These are phyloP conservation scores for Fusarium sp. DNA, from an alignment of 2,329 filamentous ascomycete genomes.

Conservation along the genomic window DNA sequence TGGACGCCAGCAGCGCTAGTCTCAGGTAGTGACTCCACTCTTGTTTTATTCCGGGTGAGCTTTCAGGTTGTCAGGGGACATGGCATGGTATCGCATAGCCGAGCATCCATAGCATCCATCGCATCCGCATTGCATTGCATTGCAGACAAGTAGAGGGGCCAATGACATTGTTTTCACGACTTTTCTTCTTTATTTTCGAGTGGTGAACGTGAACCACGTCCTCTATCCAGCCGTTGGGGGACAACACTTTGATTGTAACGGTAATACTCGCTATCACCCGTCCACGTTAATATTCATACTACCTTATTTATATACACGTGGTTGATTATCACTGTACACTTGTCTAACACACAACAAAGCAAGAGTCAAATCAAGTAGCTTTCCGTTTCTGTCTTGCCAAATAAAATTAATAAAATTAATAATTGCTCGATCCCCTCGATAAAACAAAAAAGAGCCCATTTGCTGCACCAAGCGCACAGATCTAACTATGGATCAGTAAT, in stretches of 20 bases:
- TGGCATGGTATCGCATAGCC: conserved; percentile 2
- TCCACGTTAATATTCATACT: not conserved
- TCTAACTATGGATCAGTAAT: conserved; percentile 32
- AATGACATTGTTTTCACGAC: conserved; percentile 9
- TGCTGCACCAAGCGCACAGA: conserved; percentile 22
- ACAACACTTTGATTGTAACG: not conserved
- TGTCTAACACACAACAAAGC: not conserved
- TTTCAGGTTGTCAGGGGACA: not conserved
- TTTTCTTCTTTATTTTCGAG: conserved; percentile 2
- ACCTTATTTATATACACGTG: conserved; percentile 9
- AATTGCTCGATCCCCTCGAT: not conserved
- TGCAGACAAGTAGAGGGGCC: conserved; percentile 12
- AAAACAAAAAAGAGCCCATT: not conserved
- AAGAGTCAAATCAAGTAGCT: conserved; percentile 1
- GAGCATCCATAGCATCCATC: not conserved
- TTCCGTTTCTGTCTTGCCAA: conserved; percentile 3
- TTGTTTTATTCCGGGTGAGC: conserved; percentile 17
- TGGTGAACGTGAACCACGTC: not conserved
- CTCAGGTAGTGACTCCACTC: conserved; percentile 30
- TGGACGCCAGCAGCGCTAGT: conserved; percentile 27
- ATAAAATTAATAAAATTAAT: not conserved
- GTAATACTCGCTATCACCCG: not conserved
- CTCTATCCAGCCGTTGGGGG: not conserved
- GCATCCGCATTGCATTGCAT: conserved; percentile 2
- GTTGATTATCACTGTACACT: conserved; percentile 20